Evolutionary conservation across 345 rosid species (phyloP), one percentile per base, ranked within the genome.

Genomic region (Odontarrhena argentea): DNA sequence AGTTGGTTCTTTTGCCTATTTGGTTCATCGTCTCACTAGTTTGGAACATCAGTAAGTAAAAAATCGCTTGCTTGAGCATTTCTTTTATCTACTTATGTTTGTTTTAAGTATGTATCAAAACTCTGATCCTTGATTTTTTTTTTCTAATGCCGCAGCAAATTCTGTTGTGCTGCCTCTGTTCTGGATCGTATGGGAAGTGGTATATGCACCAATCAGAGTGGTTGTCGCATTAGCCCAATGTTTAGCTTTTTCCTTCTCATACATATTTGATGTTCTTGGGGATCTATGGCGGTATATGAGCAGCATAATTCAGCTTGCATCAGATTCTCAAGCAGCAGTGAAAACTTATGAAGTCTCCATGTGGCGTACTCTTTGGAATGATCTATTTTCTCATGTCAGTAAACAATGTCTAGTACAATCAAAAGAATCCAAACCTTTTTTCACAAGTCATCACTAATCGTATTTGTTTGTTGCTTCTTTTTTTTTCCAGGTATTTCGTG

Each of bases 311-410:
- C 78, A 64, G 81, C 40, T 87, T 67, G 82, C 90, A 75, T 79
- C 96, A 44, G 83, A 85, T 71, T 78, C 96, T 11, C 79, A 79
- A 71, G 79, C 82, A 37, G 75, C 92, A 40, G 87, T 80, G 43
- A 82, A 70, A 55, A 60, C 89, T 3, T 73, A 75, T 56, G 89
- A 89, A 82, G 89, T 86, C 79, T 87, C 98, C 43, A 73, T 84
- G 74, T 91, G 97, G 94, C 93, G 86, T 10, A 81, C 88, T 0
- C 96, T 95, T 42, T 95, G 98, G 99, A 87, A 86, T 66, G 99
- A 95, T 70, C 92, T 95, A 52, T 91, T 95, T 75, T 95, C 99
- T 58, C 93, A 95, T 82, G 97, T 91, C 65, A 13, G 79, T 75
- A 10, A 69, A 59, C 30, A 42, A 9, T 35, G 1, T 45, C 36